Base-by-base conservation (phyloP, 805 yeast species). In the Wickerhamiella azyma region DNA sequence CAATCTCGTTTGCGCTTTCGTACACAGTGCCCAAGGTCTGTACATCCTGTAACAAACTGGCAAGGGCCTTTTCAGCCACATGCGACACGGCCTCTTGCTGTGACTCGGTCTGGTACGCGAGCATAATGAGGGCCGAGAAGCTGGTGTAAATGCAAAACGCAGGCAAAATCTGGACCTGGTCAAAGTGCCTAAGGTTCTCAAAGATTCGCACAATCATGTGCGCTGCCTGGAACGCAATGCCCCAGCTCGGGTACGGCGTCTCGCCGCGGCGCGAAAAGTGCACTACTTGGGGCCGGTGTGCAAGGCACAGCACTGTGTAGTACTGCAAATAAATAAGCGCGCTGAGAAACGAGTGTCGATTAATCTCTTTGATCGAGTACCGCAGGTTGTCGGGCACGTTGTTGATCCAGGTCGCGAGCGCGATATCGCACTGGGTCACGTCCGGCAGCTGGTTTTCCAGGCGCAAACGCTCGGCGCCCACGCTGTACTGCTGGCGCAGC, bases 191-290 rank as follows among this genome's bases (percentile, higher is more conserved):
- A 48, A 82, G 53, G 48, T 74, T 76, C 41, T 77, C 76, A 26
- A 76, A 69, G 46, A 83, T 77, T 37, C 74, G 67, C 5, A 82
- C 72, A 51, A 82, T 76, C 76, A 80, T 77, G 55, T 83, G 75
- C 1, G 92, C 85, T 1, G 88, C 83, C 60, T 80, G 85, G 67
- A 81, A 81, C 2, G 85, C 81, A 48, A 81, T 79, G 9, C 86
- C 84, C 80, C 84, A 77, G n/a, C 81, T 74, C 5, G 85, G 84
- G 57, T 76, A 77, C 2, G 69, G 62, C 18, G 40, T 39, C 13
- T 42, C 45, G 24, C 29, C 26, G 17, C 37, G 44, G 26, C 39
- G 50, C 38, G 54, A 37, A 46, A 55, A 47, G 41, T 58, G 51
- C 59, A 59, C 52, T 58, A 53, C 74, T 55, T 80, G 79, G 5